Evolutionary conservation across 441 rosid genomes (phyloP).

Genomic region (Codiaeum variegatum): DNA sequence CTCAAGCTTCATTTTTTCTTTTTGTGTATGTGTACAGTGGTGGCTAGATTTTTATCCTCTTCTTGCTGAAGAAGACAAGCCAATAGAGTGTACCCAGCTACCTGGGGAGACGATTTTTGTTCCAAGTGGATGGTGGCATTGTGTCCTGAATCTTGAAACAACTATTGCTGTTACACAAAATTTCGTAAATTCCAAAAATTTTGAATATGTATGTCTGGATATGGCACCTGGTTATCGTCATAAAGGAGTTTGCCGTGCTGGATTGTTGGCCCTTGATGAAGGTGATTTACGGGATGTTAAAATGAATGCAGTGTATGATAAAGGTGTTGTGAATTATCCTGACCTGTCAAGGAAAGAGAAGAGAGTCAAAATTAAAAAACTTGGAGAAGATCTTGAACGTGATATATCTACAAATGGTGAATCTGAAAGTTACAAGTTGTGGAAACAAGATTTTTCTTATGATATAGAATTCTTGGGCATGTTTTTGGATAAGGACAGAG

Average conservation of each 20-base stretch:
- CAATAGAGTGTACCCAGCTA: slow-evolving; percentile 88
- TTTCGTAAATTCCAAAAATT: slow-evolving; percentile 78
- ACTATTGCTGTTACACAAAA: slow-evolving; percentile 94
- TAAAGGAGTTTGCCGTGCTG: slow-evolving; percentile 96
- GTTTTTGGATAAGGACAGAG: slow-evolving; percentile 77
- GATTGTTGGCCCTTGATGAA: slow-evolving; percentile 77
- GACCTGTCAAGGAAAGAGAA: slow-evolving; percentile 81
- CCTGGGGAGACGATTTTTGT: slow-evolving; percentile 94
- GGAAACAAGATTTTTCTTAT: slow-evolving; percentile 65
- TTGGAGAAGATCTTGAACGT: slow-evolving; percentile 32
- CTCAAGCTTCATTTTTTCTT: slow-evolving; percentile 16
- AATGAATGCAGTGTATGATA: slow-evolving; percentile 29
- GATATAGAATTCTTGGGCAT: slow-evolving; percentile 59
- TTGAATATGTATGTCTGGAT: slow-evolving; percentile 88
- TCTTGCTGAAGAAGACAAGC: slow-evolving; percentile 89
- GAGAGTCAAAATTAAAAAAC: slow-evolving; percentile 45
- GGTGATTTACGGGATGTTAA: slow-evolving; percentile 37
- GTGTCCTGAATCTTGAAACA: slow-evolving; percentile 84
- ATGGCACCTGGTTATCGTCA: slow-evolving; percentile 94
- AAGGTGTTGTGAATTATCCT: slow-evolving; percentile 41
- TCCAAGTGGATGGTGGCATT: slow-evolving; percentile 99
- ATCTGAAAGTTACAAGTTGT: slow-evolving; percentile 42
- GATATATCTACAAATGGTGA: slow-evolving; percentile 33
- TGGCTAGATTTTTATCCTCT: slow-evolving; percentile 95
- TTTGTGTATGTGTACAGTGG: slow-evolving; percentile 51